These are phyloP conservation scores for Helotiales sp. DNA, from an alignment of 2,329 filamentous ascomycete genomes.

Conservation along the genomic window DNA sequence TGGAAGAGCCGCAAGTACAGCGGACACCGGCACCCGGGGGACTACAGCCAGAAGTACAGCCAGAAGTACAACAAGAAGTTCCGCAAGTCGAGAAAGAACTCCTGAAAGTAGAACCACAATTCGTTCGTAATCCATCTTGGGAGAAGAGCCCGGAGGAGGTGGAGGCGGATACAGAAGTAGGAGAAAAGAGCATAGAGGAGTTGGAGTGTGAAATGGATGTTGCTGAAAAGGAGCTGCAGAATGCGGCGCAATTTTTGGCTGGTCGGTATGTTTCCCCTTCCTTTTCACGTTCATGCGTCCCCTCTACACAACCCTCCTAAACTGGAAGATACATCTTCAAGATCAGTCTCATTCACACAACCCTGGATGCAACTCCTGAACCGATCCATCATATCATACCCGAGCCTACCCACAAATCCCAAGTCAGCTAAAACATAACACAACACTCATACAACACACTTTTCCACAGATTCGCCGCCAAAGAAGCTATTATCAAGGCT, in stretches of 20 bases:
- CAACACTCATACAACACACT: no score
- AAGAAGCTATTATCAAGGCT: slow-evolving; percentile 78
- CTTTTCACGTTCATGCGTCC: background rate
- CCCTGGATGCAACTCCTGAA: background rate
- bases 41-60: no score
- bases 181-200: background rate
- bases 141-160: background rate
- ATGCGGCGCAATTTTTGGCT: slow-evolving; percentile 33
- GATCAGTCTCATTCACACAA: no score
- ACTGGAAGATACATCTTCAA: background rate
- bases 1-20: no score
- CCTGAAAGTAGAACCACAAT: no score
- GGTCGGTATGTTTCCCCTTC: slow-evolving; percentile 32
- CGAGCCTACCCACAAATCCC: background rate
- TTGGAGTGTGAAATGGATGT: slow-evolving; percentile 7
- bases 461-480: slow-evolving; percentile 60
- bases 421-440: no score
- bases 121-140: no score
- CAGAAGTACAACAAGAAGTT: no score
- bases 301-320: no score
- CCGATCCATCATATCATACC: background rate
- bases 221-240: background rate
- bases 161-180: background rate
- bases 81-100: no score
- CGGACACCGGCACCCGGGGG: no score